phyloP scores from a whole-genome alignment of 2,329 filamentous ascomycete species.

The Xylaria sp. region DNA sequence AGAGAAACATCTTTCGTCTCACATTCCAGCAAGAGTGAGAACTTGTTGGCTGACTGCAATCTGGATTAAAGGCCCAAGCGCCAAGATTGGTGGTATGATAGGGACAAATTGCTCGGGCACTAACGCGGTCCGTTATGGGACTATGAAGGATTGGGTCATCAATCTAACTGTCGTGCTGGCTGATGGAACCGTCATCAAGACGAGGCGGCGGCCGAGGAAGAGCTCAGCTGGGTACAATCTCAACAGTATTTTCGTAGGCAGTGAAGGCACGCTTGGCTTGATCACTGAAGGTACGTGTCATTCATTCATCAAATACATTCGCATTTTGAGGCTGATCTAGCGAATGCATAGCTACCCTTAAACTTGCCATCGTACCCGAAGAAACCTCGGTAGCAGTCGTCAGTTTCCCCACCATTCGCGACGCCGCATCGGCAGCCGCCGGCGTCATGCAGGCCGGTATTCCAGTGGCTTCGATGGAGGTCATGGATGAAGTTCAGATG shows the following conservation, averaged over 20 bases:
- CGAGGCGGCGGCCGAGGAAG: slow-evolving; percentile 79
- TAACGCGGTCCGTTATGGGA: slow-evolving; percentile 83
- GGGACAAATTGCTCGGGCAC: slow-evolving; percentile 83
- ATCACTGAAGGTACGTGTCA: slow-evolving; percentile 72
- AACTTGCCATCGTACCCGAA: slow-evolving; percentile 80
- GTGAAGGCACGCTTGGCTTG: slow-evolving; percentile 82
- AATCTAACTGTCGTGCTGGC: slow-evolving; percentile 84
- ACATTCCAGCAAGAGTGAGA: slow-evolving; percentile 50
- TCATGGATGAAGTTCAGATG: slow-evolving; percentile 93
- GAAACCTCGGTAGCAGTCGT: slow-evolving; percentile 83
- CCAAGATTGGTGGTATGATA: slow-evolving; percentile 85
- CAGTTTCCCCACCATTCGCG: slow-evolving; percentile 79
- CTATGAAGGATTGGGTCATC: slow-evolving; percentile 90
- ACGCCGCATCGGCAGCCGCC: slow-evolving; percentile 79
- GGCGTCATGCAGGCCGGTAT: slow-evolving; percentile 80
- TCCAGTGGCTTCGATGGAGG: slow-evolving; percentile 81
- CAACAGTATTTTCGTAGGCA: slow-evolving; percentile 81
- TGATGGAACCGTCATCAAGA: slow-evolving; percentile 83
- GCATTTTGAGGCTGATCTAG: slow-evolving; percentile 16
- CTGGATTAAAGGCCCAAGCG: slow-evolving; percentile 62
- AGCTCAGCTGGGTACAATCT: slow-evolving; percentile 86
- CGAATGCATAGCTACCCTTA: slow-evolving; percentile 71
- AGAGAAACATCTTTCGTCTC: background rate
- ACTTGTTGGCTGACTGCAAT: slow-evolving; percentile 45
- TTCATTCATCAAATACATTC: background rate